Evolutionary conservation across 352 stramenopile species (phyloP).

Genomic region (Phytophthora capsici): DNA sequence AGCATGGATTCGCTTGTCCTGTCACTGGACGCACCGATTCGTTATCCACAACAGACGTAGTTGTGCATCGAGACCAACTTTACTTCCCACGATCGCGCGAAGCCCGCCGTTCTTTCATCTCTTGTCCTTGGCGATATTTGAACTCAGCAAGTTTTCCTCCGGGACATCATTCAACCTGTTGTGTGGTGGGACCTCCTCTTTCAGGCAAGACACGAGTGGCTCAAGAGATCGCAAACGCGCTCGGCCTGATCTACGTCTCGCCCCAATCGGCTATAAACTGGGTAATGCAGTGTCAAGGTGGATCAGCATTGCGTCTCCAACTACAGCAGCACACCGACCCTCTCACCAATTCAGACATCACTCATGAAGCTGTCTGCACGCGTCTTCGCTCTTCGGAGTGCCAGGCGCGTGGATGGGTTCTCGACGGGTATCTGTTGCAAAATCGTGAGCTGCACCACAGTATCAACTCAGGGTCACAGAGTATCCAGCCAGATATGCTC

Average conservation of each 20-base stretch:
- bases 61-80: conserved; percentile 57
- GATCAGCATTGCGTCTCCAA: conserved; percentile 34
- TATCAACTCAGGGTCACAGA: conserved; percentile 22
- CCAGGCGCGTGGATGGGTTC: conserved; percentile 61
- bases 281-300: conserved; percentile 62
- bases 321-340: conserved; percentile 17
- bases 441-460: conserved; percentile 40
- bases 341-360: conserved; percentile 23
- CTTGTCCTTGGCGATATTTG: conserved; percentile 31
- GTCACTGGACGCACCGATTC: conserved; percentile 31
- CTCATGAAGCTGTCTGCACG: conserved; percentile 46
- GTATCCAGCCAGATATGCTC: conserved; percentile 54
- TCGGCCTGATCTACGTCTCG: conserved; percentile 59
- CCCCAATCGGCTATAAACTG: conserved; percentile 55
- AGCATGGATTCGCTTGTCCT: conserved; percentile 55
- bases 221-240: conserved; percentile 27
- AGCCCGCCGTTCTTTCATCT: conserved; percentile 22
- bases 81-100: conserved; percentile 60
- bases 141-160: conserved; percentile 29
- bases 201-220: conserved; percentile 48
- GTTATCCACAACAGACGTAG: not conserved
- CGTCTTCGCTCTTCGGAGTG: conserved; percentile 69
- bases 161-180: conserved; percentile 42
- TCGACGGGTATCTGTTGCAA: conserved; percentile 59
- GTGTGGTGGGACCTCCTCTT: conserved; percentile 43